Base-by-base conservation (phyloP, 2,329 filamentous ascomycete genomes). In the Tolypocladium album region DNA sequence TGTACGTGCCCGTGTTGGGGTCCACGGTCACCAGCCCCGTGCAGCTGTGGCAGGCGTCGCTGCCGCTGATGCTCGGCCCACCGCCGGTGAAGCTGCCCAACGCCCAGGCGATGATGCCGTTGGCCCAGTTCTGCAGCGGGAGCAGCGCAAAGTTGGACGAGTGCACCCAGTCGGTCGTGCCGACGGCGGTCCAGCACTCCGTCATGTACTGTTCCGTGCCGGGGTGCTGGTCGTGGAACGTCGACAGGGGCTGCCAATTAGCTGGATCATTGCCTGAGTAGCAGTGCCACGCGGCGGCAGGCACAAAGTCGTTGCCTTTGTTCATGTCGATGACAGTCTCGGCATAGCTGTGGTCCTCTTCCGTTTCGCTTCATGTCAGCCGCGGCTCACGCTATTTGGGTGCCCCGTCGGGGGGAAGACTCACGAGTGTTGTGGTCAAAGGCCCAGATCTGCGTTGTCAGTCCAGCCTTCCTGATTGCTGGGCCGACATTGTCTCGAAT, bases 1-100 rank as follows among this genome's bases (percentile, higher is more conserved):
- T 70, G 67, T 82, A 82, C 3, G 72, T 74, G 27, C 70, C 71
- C 15, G 59, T 55, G 13, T 71, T 65, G 9, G 68, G 67, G 70
- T 87, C 80, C 61, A 87, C 74, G 4, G 80, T 80, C 55, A 85
- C 81, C 7, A 87, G 75, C 12, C 84, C 84, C 1, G 72, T 73
- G 67, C 78, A 80, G 12, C 68, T 70, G 27, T 61, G 63, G 66
- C 77, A 80, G n/a, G 66, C 61, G 6, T 72, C 74, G 39, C 72
- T 71, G 43, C 74, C 74, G 12, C 70, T 66, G 31, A 78, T 69
- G 58, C 76, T 72, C 1, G 78, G 78, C 2, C 76, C 77, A 61
- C 74, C 75, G 15, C 70, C 67, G n/a, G 69, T 71, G 67, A 77
- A 74, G 8, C 75, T 76, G 1, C 74, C 78, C 43, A 80, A 69